phyloP scores from a whole-genome alignment of 257 asterid species.

The Solanum lignicaule region DNA sequence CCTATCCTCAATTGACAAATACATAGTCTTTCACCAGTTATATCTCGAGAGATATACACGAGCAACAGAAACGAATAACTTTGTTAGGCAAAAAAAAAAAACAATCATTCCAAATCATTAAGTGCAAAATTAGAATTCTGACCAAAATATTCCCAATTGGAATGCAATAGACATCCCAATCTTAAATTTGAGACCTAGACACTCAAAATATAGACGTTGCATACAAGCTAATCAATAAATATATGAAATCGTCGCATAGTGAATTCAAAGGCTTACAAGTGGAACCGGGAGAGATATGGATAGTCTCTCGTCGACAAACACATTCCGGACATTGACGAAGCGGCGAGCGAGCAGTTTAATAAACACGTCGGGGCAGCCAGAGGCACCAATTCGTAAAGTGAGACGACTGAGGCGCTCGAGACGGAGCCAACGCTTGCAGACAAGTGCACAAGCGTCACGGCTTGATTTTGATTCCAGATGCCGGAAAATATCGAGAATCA shows the following conservation, averaged over 20 bases:
- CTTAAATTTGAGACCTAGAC: not conserved
- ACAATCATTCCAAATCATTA: not conserved
- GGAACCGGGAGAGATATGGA: constrained; percentile 37
- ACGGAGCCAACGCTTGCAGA: constrained; percentile 82
- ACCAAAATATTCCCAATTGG: not conserved
- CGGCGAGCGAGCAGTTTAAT: constrained; percentile 38
- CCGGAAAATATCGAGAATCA: constrained; percentile 51
- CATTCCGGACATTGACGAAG: constrained; percentile 33
- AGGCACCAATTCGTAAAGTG: constrained; percentile 64
- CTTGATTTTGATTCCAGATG: constrained; percentile 38
- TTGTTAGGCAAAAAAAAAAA: not conserved
- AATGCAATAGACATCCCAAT: not conserved
- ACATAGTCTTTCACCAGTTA: not conserved
- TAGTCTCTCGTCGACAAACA: constrained; percentile 54
- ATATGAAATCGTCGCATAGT: not conserved
- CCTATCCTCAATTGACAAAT: not conserved
- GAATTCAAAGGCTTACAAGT: constrained; percentile 24
- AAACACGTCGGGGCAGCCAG: constrained; percentile 44
- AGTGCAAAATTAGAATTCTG: not conserved
- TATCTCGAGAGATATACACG: not conserved
- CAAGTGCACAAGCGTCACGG: constrained; percentile 68
- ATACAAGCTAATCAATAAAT: not conserved
- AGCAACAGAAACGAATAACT: not conserved
- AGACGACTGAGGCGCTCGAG: constrained; percentile 77
- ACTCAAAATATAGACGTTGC: not conserved